phyloP scores from a whole-genome alignment of 768 basidiomycete species.

The Lenzites betulinus region DNA sequence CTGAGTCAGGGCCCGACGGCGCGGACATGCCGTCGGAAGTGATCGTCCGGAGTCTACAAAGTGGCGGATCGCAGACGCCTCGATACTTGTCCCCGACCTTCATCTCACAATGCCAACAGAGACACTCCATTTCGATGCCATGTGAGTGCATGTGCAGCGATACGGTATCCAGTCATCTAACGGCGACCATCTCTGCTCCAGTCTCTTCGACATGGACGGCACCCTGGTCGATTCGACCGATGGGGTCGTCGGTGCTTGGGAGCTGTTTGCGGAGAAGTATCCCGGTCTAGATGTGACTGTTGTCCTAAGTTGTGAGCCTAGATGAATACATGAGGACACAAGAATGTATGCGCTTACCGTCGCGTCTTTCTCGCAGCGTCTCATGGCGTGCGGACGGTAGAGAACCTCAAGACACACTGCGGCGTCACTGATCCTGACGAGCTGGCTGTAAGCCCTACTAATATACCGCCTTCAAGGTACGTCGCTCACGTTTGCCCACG shows the following conservation, averaged over 20 bases:
- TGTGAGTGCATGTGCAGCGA: constrained; percentile 32
- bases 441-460: constrained; percentile 54
- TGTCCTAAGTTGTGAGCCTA: constrained; percentile 60
- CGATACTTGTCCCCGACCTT: not conserved
- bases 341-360: not conserved
- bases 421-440: constrained; percentile 65
- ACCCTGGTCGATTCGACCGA: constrained; percentile 82
- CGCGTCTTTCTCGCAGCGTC: constrained; percentile 44
- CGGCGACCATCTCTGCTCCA: constrained; percentile 27
- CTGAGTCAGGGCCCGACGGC: not conserved
- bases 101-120: constrained; percentile 32
- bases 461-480: not conserved
- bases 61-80: not conserved
- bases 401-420: constrained; percentile 76
- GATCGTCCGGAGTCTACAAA: not conserved
- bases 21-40: not conserved
- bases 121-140: constrained; percentile 42
- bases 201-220: constrained; percentile 84
- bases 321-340: not conserved
- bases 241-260: constrained; percentile 84
- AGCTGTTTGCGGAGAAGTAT: constrained; percentile 71
- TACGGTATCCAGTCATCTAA: not conserved
- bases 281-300: constrained; percentile 58
- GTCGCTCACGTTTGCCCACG: not conserved
- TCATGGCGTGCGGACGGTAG: constrained; percentile 83